These are phyloP conservation scores for Trichoderma atroviride DNA, from an alignment of 2,329 filamentous ascomycete genomes.

Conservation along the genomic window DNA sequence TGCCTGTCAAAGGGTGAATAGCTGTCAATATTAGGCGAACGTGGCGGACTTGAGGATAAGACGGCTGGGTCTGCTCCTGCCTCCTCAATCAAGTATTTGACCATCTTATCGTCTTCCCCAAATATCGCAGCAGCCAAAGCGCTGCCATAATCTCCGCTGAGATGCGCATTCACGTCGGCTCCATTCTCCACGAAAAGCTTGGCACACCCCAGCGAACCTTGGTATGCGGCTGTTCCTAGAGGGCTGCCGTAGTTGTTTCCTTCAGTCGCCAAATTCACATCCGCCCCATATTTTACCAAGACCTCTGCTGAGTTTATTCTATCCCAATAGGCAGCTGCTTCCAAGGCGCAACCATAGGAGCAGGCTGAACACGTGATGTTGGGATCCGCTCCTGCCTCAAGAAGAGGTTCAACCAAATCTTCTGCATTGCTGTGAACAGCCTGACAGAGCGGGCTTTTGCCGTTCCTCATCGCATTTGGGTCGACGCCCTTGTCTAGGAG, in stretches of 20 bases:
- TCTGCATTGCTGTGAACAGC: rapidly evolving
- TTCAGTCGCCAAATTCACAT: background rate
- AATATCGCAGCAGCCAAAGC: background rate
- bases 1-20: no score
- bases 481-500: background rate
- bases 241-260: rapidly evolving
- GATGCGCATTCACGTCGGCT: slow-evolving; percentile 5
- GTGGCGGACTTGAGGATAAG: background rate
- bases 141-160: background rate
- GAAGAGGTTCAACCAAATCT: background rate
- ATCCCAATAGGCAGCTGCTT: rapidly evolving
- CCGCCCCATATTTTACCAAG: background rate
- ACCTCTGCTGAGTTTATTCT: rapidly evolving
- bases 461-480: background rate
- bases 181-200: background rate
- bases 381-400: background rate
- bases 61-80: background rate
- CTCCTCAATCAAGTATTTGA: slow-evolving; percentile 17
- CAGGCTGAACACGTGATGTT: background rate
- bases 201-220: background rate
- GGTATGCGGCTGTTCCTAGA: background rate
- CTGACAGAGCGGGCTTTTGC: background rate
- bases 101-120: background rate
- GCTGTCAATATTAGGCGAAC: no score
- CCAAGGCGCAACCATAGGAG: background rate